Evolutionary conservation across 441 rosid species (phyloP), one percentile per base, ranked within the genome.

Genomic region (Adansonia grandidieri): DNA sequence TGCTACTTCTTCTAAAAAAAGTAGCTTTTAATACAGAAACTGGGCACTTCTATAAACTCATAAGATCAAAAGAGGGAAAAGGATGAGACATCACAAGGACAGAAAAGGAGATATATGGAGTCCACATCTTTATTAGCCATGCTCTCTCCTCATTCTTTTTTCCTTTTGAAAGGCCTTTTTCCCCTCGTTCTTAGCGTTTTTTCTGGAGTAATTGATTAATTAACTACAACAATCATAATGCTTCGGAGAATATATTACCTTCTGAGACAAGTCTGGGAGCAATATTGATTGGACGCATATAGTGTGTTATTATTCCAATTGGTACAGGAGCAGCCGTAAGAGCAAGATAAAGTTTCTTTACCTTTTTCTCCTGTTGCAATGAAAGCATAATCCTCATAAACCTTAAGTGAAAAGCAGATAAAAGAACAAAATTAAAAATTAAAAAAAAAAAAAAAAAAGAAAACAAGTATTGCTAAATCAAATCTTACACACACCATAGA

Each of bases 211-310:
- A 0, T 8, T 20, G 63, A 69, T 15, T 20, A 4, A n/a, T 0
- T 1, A 47, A 74, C 42, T 48, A 22, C 58, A 14, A 74, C 24
- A 42, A 74, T 45, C 24, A 62, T 22, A 61, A 62, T 45, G 68
- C n/a, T 61, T 60, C 22, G 22, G 62, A 71, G 47, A 74, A n/a
- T 1, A 15, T 19, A 9, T 74, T 84, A 93, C 98, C 94, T 87
- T 90, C 92, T 13, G 92, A 90, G 80, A 95, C 88, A 51, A 95
- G 88, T 81, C 95, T 89, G 4, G 98, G 97, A 81, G 98, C 94
- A 80, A 81, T 75, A 75, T 90, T 93, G 76, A 83, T 61, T 13
- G 98, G 97, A 44, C 97, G 94, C 97, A 95, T 95, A 82, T 91
- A 93, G 82, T 95, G 97, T 65, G 92, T 89, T 71, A 93, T 82